Conservation (phyloP, 179 eudicot genomes). For the Pouteria campechiana region DNA sequence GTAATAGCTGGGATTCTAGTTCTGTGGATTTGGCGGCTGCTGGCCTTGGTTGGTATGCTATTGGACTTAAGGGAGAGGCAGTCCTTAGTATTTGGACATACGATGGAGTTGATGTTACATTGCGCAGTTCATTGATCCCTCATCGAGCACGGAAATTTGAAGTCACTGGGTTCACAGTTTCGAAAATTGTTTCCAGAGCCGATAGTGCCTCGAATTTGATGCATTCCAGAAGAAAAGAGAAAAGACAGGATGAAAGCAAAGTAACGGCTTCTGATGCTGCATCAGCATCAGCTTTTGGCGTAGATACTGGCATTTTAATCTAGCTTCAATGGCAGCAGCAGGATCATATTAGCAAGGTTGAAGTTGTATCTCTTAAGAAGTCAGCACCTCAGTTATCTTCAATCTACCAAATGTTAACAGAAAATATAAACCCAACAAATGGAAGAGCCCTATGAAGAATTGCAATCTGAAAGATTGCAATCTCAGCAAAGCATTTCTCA, state of each 20-base stretch:
- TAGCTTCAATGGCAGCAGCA: too few species aligned
- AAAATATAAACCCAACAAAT: too few species aligned
- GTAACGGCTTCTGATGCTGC: slow-evolving; percentile 4
- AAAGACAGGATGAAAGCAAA: slow-evolving; percentile 7
- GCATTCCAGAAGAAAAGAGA: slow-evolving; percentile 20
- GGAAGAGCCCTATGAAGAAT: too few species aligned
- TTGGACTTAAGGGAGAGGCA: slow-evolving; percentile 78
- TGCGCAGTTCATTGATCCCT: slow-evolving; percentile 62
- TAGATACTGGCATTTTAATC: too few species aligned
- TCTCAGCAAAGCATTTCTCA: too few species aligned
- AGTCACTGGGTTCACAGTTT: slow-evolving; percentile 75
- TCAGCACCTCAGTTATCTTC: too few species aligned
- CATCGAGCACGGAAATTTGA: slow-evolving; percentile 54
- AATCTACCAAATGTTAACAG: too few species aligned
- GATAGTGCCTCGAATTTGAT: slow-evolving; percentile 44
- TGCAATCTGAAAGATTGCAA: too few species aligned
- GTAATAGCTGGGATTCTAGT: slow-evolving; percentile 71
- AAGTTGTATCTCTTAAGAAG: too few species aligned
- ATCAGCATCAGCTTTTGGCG: neutral
- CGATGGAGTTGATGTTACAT: slow-evolving; percentile 58
- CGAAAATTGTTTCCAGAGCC: slow-evolving; percentile 66
- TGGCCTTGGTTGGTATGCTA: slow-evolving; percentile 95
- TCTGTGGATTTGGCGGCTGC: slow-evolving; percentile 69
- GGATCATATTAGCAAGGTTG: too few species aligned
- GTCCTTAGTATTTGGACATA: slow-evolving; percentile 64